Percentiles rank a stretch among this genome's conserved stretches.
phyloP scores from a whole-genome alignment of 331 rosid species.

The Pyrus hybrid region DNA sequence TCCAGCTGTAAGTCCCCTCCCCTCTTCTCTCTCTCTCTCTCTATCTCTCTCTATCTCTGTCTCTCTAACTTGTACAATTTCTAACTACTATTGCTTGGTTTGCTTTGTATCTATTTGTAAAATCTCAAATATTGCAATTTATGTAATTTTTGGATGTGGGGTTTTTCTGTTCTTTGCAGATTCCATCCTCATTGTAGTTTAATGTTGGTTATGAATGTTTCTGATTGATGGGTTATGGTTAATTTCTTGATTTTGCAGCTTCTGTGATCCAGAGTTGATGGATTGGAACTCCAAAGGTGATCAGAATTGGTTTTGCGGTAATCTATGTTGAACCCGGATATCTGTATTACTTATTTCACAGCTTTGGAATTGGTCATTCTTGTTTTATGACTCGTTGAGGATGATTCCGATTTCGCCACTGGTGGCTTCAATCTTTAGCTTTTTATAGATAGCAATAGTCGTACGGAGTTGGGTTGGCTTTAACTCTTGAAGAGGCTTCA shows the following conservation, averaged over 20 bases:
- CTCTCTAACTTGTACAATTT: constrained; percentile 21
- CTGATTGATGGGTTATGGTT: constrained; percentile 6
- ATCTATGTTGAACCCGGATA: constrained; percentile 3
- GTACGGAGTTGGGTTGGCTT: not conserved
- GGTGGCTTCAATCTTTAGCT: constrained; percentile 5
- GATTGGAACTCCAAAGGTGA: constrained; percentile 55
- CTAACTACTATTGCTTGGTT: constrained; percentile 12
- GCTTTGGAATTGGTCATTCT: constrained; percentile 31
- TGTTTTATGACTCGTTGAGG: constrained; percentile 5
- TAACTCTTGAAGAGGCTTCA: not conserved
- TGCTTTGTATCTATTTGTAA: not conserved
- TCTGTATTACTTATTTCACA: constrained; percentile 1
- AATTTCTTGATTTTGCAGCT: constrained; percentile 33
- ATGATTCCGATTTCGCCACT: constrained; percentile 12
- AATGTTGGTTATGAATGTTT: not conserved
- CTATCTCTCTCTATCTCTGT: not conserved
- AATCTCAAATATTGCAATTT: constrained; percentile 2
- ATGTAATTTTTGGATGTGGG: not conserved
- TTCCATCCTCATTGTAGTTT: not conserved
- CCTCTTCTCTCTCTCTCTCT: not conserved
- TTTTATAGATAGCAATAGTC: not conserved
- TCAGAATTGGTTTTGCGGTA: constrained; percentile 39
- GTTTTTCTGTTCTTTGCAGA: not conserved
- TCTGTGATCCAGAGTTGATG: constrained; percentile 40
- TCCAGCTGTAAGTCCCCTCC: constrained; percentile 25